phyloP scores from a whole-genome alignment of 1,284 basidiomycete species.

The Ceratobasidium theobromae region DNA sequence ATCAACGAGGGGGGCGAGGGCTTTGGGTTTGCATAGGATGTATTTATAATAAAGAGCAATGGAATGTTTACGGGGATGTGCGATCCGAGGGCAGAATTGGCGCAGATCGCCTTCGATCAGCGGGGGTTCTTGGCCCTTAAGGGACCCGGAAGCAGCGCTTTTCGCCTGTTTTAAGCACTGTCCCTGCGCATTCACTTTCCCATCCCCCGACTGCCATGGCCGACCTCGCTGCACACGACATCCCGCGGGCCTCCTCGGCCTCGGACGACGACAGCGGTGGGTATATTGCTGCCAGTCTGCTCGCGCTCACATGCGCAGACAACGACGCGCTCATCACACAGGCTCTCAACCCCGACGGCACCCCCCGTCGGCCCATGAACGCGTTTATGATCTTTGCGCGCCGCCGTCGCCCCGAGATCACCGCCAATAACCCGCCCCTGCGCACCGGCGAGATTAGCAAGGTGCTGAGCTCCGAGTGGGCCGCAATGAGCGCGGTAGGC shows the following conservation, averaged over 20 bases:
- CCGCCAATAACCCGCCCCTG: slow-evolving; percentile 78
- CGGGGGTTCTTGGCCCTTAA: background rate
- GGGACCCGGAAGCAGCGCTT: slow-evolving; percentile 12
- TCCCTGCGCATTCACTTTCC: background rate
- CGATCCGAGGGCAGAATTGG: slow-evolving; percentile 14
- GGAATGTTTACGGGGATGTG: background rate
- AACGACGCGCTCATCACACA: slow-evolving; percentile 60
- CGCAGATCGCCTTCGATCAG: slow-evolving; percentile 27
- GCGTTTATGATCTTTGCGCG: slow-evolving; percentile 88
- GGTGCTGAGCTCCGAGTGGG: slow-evolving; percentile 79
- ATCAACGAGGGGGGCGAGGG: slow-evolving; percentile 93
- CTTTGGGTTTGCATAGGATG: slow-evolving; percentile 73
- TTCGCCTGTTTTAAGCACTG: slow-evolving; percentile 8
- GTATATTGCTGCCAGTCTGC: background rate
- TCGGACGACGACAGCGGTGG: slow-evolving; percentile 3
- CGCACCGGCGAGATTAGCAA: slow-evolving; percentile 83
- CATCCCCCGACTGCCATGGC: background rate
- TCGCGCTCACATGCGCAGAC: background rate
- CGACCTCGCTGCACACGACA: too few relatives aligned
- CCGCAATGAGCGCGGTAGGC: slow-evolving; percentile 59
- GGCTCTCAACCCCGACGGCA: slow-evolving; percentile 77
- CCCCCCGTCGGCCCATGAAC: slow-evolving; percentile 84
- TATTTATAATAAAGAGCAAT: background rate
- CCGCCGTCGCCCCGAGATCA: slow-evolving; percentile 70
- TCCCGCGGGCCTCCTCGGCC: background rate